Evolutionary conservation across 306 rosid genomes (phyloP), one percentile per base, ranked within the genome.

Genomic region (Quercus engelmannii): DNA sequence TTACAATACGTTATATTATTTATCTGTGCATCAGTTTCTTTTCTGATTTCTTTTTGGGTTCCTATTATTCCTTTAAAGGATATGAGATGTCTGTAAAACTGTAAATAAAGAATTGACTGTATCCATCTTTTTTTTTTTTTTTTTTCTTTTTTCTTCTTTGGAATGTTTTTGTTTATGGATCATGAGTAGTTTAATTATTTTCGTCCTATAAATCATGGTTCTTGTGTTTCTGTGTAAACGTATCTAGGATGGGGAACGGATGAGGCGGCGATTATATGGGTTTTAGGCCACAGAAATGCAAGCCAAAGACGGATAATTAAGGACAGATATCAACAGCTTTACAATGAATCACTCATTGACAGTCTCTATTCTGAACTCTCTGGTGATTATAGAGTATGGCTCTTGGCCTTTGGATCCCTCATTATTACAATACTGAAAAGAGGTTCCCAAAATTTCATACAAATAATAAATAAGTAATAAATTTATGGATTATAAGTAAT

Each of bases 351-450:
- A 14, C 96, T 96, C 76, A 63, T 90, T 67, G 91, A 86, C 52
- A 77, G 86, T 73, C 97, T 96, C 63, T 19, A 82, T 14, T 79
- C 91, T 21, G 94, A 91, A 83, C 92, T 96, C 82, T 93, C 96
- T 15, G 92, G 97, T 76, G 92, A 96, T 85, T 96, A 90, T 80
- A 38, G 91, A 83, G 99, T 96, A 96, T 78, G 92, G 76, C 86
- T 71, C 4, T 38, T 68, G 9, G 65, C 21, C 69, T 56, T 70
- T 51, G 31, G 17, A 55, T 74, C 28, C 38, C 41, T 64, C 20
- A 3, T 25, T 28, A 13, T 57, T 71, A 56, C 18, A 56, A 56
- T 74, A 21, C 12, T 30, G 41, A 25, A 74, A 80, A 31, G 35
- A 57, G 20, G 65, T 71, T 74, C 46, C 46, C 11, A 67, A 54